Evolutionary conservation across 257 asterid genomes (phyloP).

Genomic region (Coffea eugenioides): DNA sequence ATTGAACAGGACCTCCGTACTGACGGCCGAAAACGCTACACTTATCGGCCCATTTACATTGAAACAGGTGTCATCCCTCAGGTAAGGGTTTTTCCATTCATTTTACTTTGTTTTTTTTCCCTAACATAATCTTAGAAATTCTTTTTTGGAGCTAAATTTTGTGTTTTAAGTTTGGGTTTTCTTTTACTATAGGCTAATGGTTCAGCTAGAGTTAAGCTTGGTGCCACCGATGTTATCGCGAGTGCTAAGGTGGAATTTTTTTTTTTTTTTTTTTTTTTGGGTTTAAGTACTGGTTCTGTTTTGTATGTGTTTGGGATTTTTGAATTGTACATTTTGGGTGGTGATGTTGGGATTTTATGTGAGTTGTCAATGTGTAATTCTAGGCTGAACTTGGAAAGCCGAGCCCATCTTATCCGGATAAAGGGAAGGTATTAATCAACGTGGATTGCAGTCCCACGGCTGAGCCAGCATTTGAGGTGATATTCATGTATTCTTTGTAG

Average conservation of each 20-base stretch:
- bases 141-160: neutral
- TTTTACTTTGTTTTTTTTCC: neutral
- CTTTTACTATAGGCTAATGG: constrained; percentile 69
- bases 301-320: neutral
- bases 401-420: constrained; percentile 59
- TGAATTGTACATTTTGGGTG: neutral
- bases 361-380: constrained; percentile 19
- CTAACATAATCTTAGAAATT: no score
- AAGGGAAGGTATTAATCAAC: constrained; percentile 70
- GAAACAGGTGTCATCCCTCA: constrained; percentile 88
- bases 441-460: constrained; percentile 96
- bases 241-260: constrained; percentile 63
- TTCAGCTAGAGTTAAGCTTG: constrained; percentile 85
- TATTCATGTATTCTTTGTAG: neutral
- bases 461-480: constrained; percentile 89
- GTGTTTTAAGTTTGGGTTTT: neutral
- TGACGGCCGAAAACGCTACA: constrained; percentile 72
- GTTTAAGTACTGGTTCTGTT: neutral
- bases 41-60: constrained; percentile 65
- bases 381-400: constrained; percentile 98
- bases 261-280: neutral
- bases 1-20: constrained; percentile 83
- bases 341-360: constrained; percentile 3
- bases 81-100: constrained; percentile 30
- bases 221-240: constrained; percentile 87